A percentile compares a stretch with the other conserved stretches of the same genome.
These are phyloP conservation scores for Physcomitrium patens DNA, from an alignment of 225 moss, liverwort and hornwort genomes.

Conservation along the genomic window DNA sequence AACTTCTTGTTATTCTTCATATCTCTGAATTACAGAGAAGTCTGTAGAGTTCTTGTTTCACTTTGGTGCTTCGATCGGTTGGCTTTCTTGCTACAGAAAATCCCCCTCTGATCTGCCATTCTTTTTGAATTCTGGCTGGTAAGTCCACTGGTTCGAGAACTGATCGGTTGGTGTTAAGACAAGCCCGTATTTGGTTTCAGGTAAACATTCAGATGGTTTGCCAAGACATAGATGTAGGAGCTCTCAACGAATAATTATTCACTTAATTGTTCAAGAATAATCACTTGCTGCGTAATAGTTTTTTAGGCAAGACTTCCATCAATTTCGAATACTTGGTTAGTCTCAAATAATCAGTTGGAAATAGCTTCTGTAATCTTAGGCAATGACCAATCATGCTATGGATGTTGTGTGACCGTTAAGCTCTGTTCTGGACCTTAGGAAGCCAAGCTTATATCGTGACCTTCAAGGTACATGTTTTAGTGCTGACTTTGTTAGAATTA, in stretches of 20 bases:
- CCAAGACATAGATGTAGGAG: conserved; percentile 19
- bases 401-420: conserved; percentile 93
- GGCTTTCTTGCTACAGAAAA: conserved; percentile 17
- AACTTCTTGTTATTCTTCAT: background rate
- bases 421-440: conserved; percentile 73
- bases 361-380: conserved; percentile 96
- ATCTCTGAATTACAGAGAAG: no score
- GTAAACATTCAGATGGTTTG: conserved; percentile 39
- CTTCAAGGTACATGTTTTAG: conserved; percentile 64
- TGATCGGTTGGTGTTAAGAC: conserved; percentile 88
- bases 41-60: no score
- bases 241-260: conserved; percentile 9
- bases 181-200: conserved; percentile 95
- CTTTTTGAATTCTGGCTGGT: conserved; percentile 57
- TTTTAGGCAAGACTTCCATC: conserved; percentile 85
- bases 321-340: conserved; percentile 96
- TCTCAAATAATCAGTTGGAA: conserved; percentile 89
- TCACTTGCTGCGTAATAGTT: background rate
- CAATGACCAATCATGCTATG: conserved; percentile 99
- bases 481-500: no score
- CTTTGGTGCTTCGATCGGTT: conserved; percentile 12
- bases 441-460: conserved; percentile 85
- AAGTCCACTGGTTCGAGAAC: conserved; percentile 94
- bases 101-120: conserved; percentile 11
- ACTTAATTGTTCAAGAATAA: conserved; percentile 8